phyloP scores from a whole-genome alignment of 495 filamentous ascomycete genomes.

The Talaromyces nanjingensis region DNA sequence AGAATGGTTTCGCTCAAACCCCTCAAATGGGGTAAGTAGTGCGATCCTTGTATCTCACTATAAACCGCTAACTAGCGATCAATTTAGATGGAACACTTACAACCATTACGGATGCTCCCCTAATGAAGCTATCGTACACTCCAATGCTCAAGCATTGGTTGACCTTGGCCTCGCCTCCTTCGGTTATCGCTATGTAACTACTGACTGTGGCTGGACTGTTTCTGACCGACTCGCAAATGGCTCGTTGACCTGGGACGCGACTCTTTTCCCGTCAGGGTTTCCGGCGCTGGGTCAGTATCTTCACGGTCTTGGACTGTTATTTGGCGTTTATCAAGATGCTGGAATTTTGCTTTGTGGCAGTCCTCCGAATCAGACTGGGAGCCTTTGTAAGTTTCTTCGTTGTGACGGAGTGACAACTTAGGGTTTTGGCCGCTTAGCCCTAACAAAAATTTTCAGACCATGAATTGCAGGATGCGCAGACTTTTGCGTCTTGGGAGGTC shows the following conservation, averaged over 20 bases:
- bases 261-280: conserved; percentile 43
- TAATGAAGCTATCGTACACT: conserved; percentile 39
- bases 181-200: conserved; percentile 49
- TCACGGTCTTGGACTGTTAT: conserved; percentile 41
- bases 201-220: conserved; percentile 51
- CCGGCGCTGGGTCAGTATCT: conserved; percentile 42
- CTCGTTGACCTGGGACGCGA: conserved; percentile 47
- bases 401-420: neutral
- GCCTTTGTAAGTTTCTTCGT: conserved; percentile 18
- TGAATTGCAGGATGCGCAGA: conserved; percentile 37
- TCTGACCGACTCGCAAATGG: conserved; percentile 35
- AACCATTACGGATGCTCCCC: conserved; percentile 47
- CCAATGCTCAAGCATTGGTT: conserved; percentile 48
- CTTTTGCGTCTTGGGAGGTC: conserved; percentile 36
- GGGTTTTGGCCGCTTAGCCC: conserved; percentile 11
- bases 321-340: conserved; percentile 50
- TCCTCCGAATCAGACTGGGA: conserved; percentile 20
- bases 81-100: conserved; percentile 46
- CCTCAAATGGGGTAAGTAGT: conserved; percentile 27
- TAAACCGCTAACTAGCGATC: neutral
- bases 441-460: conserved; percentile 24
- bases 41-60: neutral
- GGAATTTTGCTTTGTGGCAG: conserved; percentile 30
- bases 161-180: conserved; percentile 42
- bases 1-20: conserved; percentile 23